Percentiles rank a stretch among this genome's conserved stretches.
Evolutionary conservation across 1,284 basidiomycete species (phyloP).

Genomic region (Phellopilus nigrolimitatus): DNA sequence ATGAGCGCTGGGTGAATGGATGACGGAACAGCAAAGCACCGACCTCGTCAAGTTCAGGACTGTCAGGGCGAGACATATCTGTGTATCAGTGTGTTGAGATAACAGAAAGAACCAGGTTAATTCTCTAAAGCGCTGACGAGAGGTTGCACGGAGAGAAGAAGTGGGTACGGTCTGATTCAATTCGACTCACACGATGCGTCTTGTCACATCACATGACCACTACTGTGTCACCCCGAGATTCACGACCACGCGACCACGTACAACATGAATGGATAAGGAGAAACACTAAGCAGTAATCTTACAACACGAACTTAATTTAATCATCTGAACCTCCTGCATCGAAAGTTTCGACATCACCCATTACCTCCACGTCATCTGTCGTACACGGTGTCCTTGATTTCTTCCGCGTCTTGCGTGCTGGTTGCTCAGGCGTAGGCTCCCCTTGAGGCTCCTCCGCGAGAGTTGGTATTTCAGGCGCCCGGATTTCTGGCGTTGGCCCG

Average conservation of each 20-base stretch:
- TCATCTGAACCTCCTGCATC: not conserved
- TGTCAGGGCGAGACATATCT: slow-evolving; percentile 32
- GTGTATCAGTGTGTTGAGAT: too few relatives aligned
- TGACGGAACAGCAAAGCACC: slow-evolving; percentile 32
- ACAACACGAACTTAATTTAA: not conserved
- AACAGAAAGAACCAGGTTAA: too few relatives aligned
- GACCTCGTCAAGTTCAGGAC: slow-evolving; percentile 37
- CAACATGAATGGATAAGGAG: too few relatives aligned
- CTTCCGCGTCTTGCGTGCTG: slow-evolving; percentile 1
- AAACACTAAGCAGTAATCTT: too few relatives aligned
- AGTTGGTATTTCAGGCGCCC: slow-evolving; percentile 33
- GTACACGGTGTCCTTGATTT: slow-evolving; percentile 14
- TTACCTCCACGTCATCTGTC: slow-evolving; percentile 16
- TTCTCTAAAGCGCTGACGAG: too few relatives aligned
- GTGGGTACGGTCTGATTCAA: too few relatives aligned
- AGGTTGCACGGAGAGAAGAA: too few relatives aligned
- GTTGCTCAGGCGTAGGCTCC: not conserved
- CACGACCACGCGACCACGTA: not conserved
- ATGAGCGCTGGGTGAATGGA: slow-evolving; percentile 9
- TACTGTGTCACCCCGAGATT: not conserved
- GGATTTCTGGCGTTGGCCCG: slow-evolving; percentile 69
- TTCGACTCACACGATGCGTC: not conserved
- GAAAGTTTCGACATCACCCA: slow-evolving; percentile 19
- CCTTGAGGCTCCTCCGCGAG: slow-evolving; percentile 10
- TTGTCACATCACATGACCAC: not conserved